Conservation (phyloP, 31 red algal species). For the Porphyra umbilicalis region DNA sequence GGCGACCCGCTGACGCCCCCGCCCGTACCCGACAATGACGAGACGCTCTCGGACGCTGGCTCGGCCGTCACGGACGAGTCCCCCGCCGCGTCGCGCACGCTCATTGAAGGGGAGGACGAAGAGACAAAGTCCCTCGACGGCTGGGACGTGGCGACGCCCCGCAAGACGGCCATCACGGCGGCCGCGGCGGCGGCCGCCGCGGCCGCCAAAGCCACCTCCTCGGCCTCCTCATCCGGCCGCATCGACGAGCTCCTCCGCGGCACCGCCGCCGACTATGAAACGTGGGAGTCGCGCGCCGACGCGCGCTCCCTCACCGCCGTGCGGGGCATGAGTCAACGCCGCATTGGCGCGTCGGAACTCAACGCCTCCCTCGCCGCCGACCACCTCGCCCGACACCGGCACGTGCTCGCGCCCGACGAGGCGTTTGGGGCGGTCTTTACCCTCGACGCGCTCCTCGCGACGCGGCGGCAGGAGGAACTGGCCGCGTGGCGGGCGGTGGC, state of each 20-base stretch:
- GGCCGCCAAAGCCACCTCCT: neutral
- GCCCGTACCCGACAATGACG: neutral
- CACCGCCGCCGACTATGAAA: constrained; percentile 34
- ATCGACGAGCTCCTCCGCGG: constrained; percentile 37
- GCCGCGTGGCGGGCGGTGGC: constrained; percentile 59
- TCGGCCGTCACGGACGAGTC: neutral
- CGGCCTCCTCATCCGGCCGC: constrained; percentile 3
- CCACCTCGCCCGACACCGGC: constrained; percentile 51
- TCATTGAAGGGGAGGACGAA: neutral
- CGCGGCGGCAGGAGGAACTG: constrained; percentile 58
- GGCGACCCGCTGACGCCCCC: neutral
- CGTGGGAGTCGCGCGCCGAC: constrained; percentile 36
- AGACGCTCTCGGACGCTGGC: neutral
- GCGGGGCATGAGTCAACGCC: constrained; percentile 16
- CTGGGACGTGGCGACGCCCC: neutral
- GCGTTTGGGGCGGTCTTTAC: constrained; percentile 76
- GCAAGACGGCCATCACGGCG: neutral
- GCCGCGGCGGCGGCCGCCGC: neutral
- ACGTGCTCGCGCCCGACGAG: constrained; percentile 70
- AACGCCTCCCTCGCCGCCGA: constrained; percentile 60
- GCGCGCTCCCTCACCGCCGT: constrained; percentile 27
- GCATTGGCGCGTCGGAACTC: constrained; percentile 54
- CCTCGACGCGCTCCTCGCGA: constrained; percentile 55
- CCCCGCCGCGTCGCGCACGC: neutral
- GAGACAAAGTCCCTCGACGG: neutral